Evolutionary conservation across 1,284 basidiomycete genomes (phyloP).

Genomic region (Gomphus bonarii): DNA sequence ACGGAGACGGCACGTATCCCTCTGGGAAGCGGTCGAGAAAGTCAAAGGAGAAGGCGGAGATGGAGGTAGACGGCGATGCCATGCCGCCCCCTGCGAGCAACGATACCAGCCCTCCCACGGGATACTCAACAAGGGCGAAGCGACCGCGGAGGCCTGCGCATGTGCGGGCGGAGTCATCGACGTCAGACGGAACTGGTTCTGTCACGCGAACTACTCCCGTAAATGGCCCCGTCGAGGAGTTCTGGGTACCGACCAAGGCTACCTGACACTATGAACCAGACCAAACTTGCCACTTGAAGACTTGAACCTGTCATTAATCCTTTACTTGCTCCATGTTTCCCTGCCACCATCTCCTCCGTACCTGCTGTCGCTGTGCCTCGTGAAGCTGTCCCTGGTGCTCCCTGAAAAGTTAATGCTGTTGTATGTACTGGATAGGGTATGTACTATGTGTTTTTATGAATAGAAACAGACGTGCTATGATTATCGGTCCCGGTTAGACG

Average conservation of each 20-base stretch:
- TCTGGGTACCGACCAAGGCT: slow-evolving; percentile 8
- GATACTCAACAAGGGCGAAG: slow-evolving; percentile 21
- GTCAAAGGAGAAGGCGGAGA: slow-evolving; percentile 20
- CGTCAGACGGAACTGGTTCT: slow-evolving; percentile 16
- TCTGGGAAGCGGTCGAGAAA: slow-evolving; percentile 48
- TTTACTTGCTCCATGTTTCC: not conserved
- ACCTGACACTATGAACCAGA: not conserved
- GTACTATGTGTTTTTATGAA: not conserved
- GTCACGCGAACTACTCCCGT: slow-evolving; percentile 7
- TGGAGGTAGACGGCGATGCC: slow-evolving; percentile 17
- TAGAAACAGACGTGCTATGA: no score
- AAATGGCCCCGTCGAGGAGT: slow-evolving; percentile 8
- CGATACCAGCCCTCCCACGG: slow-evolving; percentile 15
- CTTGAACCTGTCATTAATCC: not conserved
- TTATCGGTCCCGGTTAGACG: no score
- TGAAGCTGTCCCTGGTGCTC: not conserved
- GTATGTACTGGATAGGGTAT: not conserved
- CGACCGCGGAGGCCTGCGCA: slow-evolving; percentile 27
- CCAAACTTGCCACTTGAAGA: not conserved
- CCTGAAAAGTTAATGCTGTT: not conserved
- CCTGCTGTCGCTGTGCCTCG: not conserved
- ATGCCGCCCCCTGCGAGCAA: slow-evolving; percentile 15
- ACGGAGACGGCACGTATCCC: slow-evolving; percentile 58
- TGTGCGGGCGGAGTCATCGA: slow-evolving; percentile 15
- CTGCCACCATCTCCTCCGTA: no score